Base-by-base conservation (phyloP, 805 yeast species). In the Isabelozyma rhagii region DNA sequence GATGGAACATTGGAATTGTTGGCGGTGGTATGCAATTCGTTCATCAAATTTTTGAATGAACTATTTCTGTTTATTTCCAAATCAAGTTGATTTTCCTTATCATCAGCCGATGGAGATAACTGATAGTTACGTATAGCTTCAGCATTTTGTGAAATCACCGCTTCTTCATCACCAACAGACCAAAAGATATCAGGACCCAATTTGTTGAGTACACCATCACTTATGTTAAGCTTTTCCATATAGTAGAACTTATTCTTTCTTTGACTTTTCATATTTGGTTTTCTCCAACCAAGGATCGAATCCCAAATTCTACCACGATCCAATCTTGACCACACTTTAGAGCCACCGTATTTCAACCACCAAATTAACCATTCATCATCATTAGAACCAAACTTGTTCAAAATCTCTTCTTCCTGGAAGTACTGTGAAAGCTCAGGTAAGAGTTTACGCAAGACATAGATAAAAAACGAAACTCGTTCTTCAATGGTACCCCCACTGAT, bases 301-400 rank as follows among this genome's bases (percentile, higher is more conserved):
- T 92, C 98, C 98, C 98, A 92, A 6, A 90, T 75, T 52, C 97
- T 76, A 10, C 94, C 97, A 47, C 97, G 70, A 66, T 90, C 97
- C 51, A 76, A 77, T 53, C 87, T 79, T 42, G 91, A 85, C 80
- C 96, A 83, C 6, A 86, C 90, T 66, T 88, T 88, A 11, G 94
- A 81, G 17, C 97, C 97, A 61, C 89, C 81, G 78, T 88, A 92
- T 62, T 90, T 89, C 54, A 92, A 74, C 97, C 97, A 92, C 96
- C 97, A 92, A 39, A 89, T 78, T 25, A 91, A 73, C 97, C 97
- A 92, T 61, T 85, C 91, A 57, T 89, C 94, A 54, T 87, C 90
- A 51, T 81, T 75, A 57, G 65, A 59, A 3, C 79, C 78, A 49
- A 74, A 75, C 40, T 81, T 78, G 55, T 82, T 82, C 43, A 87